Base-by-base conservation (phyloP, 1,284 basidiomycete species). In the Cystobasidium slooffiae region DNA sequence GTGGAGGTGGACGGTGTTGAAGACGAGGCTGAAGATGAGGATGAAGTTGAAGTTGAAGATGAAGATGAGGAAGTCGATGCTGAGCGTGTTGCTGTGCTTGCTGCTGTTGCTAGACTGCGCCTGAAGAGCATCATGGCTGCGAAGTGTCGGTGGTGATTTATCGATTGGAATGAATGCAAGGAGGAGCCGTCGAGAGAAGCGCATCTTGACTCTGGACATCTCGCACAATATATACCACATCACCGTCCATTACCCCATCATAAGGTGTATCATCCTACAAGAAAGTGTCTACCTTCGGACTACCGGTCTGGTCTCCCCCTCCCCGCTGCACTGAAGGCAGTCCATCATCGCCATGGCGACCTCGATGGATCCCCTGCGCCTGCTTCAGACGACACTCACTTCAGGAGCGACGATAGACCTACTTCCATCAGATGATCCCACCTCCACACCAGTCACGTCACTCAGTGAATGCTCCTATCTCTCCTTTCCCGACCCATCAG, bases 371-470 rank as follows among this genome's bases (percentile, higher is more conserved):
- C 76, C 77, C 1, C 66, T 79, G 2, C 65, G 76, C 22, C 70
- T 78, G 12, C 76, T 79, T 12, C 76, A 77, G 47, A 43, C 63
- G n/a, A 75, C 78, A 12, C 75, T 79, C 49, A 51, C 74, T 14
- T 8, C 53, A 12, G 66, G 49, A 53, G 73, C 22, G 52, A 68
- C 41, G 61, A 75, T 79, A 62, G 72, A 77, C 43, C 74, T 79
- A 43, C 68, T 76, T 24, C 58, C 76, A 24, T 58, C 68, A 44
- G 67, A 66, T 51, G 43, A 66, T 51, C 56, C 62, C 22, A 31
- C 65, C 1, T 37, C 53, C 18, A 56, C 46, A 6, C 66, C 72
- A 18, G 75, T 77, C 49, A 65, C 43, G 16, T 56, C 53, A 18
- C 68, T 78, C 49, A 16, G 59, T 16, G 43, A 61, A 20, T 62